Evolutionary conservation across 2,329 filamentous ascomycete genomes (phyloP), one percentile per base, ranked within the genome.

Genomic region (Colletotrichum sp.): DNA sequence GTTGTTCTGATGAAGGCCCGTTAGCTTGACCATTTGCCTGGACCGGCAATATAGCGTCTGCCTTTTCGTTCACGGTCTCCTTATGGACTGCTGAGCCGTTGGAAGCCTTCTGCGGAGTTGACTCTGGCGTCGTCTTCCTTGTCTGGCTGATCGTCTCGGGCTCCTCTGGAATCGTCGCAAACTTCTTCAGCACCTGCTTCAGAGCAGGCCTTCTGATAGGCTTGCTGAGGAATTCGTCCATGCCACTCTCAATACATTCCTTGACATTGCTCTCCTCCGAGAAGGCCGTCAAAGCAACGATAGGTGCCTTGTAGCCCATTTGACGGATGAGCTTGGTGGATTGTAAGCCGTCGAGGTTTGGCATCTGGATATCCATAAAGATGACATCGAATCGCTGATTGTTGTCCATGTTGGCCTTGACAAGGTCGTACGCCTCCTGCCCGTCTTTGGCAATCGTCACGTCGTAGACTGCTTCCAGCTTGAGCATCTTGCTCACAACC

Each of bases 291-390:
- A 98, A 86, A 0, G 96, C 96, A 16, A 98, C 95, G 77, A 98
- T 98, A 1, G 96, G 96, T 3, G 94, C 94, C 13, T 91, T 92
- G 84, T 97, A 98, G 2, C 96, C 96, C 87, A 96, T 94, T 82
- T 95, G 88, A 8, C 96, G 92, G 79, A 98, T 98, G 39, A 98
- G 87, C 12, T 93, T 91, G 1, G 96, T 98, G 63, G 94, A 96
- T 82, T 98, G 94, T 28, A 98, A 87, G 2, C 96, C 96, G 81
- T 98, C 96, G 16, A 98, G 90, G 77, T 97, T 98, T 5, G 96
- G 96, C 96, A 98, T 98, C 85, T 95, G 95, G 9, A 98, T 94
- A 80, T 98, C 96, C 96, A 98, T 98, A 82, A 98, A 97, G 77
- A 98, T 96, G 30, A 98, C 88, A 79, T 98, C 95, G 82, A 96